A percentile compares a stretch with the other conserved stretches of the same genome.
Conservation (phyloP, 805 yeast species). For the Pichia ethanolica region DNA sequence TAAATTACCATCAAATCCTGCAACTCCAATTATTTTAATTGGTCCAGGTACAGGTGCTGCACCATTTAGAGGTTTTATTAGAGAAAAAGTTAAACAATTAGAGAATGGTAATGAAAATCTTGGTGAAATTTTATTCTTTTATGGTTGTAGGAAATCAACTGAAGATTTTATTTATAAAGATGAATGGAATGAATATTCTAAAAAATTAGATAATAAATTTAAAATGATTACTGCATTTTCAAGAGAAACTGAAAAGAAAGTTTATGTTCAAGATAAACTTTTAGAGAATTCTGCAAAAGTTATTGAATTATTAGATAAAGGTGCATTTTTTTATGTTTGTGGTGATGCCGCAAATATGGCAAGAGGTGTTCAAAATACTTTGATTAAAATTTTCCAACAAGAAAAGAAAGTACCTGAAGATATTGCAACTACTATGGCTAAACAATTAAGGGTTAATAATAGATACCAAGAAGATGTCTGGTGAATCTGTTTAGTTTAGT, state of each 20-base stretch:
- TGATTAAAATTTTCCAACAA: slow-evolving; percentile 53
- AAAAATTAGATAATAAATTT: slow-evolving; percentile 51
- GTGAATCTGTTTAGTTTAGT: slow-evolving; percentile 31
- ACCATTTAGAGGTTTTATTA: slow-evolving; percentile 90
- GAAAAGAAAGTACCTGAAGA: slow-evolving; percentile 57
- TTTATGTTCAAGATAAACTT: slow-evolving; percentile 81
- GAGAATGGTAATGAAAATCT: slow-evolving; percentile 41
- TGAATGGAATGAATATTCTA: slow-evolving; percentile 79
- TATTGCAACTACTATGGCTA: slow-evolving; percentile 69
- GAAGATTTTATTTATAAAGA: slow-evolving; percentile 83
- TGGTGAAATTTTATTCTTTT: slow-evolving; percentile 74
- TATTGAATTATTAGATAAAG: slow-evolving; percentile 47
- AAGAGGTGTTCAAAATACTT: slow-evolving; percentile 74
- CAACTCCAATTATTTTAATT: slow-evolving; percentile 79
- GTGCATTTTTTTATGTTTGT: slow-evolving; percentile 90
- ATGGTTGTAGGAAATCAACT: slow-evolving; percentile 72
- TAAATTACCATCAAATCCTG: slow-evolving; percentile 81
- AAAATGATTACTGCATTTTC: slow-evolving; percentile 81
- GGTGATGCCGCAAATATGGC: slow-evolving; percentile 98
- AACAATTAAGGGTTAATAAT: slow-evolving; percentile 73
- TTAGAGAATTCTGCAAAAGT: slow-evolving; percentile 45
- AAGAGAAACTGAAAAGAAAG: slow-evolving; percentile 58
- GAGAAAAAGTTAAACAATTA: slow-evolving; percentile 67
- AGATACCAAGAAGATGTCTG: slow-evolving; percentile 97
- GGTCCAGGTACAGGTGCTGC: slow-evolving; percentile 99